These are phyloP conservation scores for Termitomyces sp. DNA, from an alignment of 768 basidiomycete species.

Conservation along the genomic window DNA sequence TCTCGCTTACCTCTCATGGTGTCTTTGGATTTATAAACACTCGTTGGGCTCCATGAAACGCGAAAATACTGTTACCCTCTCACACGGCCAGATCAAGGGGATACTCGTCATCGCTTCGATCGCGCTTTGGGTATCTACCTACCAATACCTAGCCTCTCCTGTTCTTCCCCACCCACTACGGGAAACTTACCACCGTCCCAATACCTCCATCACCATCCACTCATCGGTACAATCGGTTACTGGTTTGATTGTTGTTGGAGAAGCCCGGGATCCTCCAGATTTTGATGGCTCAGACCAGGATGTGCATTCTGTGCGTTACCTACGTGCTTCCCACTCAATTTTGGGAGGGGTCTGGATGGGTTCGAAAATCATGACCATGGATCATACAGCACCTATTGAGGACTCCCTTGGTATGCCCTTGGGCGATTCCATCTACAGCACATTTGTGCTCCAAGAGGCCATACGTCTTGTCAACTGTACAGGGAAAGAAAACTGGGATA, in stretches of 20 bases:
- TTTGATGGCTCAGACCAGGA: constrained; percentile 23
- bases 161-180: constrained; percentile 51
- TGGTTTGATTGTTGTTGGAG: constrained; percentile 80
- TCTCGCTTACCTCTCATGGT: constrained; percentile 26
- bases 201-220: constrained; percentile 57
- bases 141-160: constrained; percentile 42
- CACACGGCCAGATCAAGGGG: constrained; percentile 20
- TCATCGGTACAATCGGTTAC: constrained; percentile 69
- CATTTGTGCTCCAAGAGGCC: constrained; percentile 87
- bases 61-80: constrained; percentile 12
- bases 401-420: constrained; percentile 52
- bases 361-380: constrained; percentile 36
- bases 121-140: constrained; percentile 30
- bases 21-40: constrained; percentile 23
- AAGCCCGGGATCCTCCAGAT: constrained; percentile 43
- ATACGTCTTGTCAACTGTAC: constrained; percentile 62
- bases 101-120: constrained; percentile 25
- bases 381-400: constrained; percentile 32
- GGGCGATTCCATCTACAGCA: constrained; percentile 77
- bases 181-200: constrained; percentile 46
- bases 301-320: constrained; percentile 51
- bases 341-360: constrained; percentile 80
- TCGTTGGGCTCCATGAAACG: constrained; percentile 13
- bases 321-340: constrained; percentile 62
- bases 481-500: constrained; percentile 31